Conservation (phyloP, 2,329 filamentous ascomycete species). For the Thermomyces lanuginosus region DNA sequence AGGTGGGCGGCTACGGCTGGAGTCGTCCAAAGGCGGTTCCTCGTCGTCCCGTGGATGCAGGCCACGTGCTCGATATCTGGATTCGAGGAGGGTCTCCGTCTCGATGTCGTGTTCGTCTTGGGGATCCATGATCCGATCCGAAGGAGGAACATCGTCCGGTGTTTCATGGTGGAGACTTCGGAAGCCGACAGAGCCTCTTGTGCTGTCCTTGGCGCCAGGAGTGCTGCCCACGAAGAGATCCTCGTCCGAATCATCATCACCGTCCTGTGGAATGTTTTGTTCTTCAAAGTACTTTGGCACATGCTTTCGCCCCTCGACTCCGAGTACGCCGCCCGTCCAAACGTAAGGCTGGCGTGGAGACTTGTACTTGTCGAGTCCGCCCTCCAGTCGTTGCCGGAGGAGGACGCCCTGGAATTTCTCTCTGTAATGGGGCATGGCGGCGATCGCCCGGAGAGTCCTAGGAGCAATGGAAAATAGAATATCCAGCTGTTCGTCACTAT, state of each 20-base stretch:
- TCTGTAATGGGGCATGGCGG: slow-evolving; percentile 22
- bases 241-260: too few species aligned
- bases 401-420: slow-evolving; percentile 27
- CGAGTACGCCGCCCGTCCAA: slow-evolving; percentile 21
- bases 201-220: background rate
- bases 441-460: slow-evolving; percentile 21
- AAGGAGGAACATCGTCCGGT: background rate
- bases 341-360: slow-evolving; percentile 11
- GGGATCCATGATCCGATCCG: slow-evolving; percentile 8
- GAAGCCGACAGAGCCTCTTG: too few species aligned
- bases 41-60: slow-evolving; percentile 8
- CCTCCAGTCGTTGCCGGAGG: slow-evolving; percentile 18
- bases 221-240: too few species aligned
- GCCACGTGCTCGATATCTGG: slow-evolving; percentile 6
- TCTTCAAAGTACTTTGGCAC: slow-evolving; percentile 1
- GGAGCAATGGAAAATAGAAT: slow-evolving; percentile 17
- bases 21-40: too few species aligned
- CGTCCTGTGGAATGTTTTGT: slow-evolving; percentile 1
- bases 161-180: too few species aligned
- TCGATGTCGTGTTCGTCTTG: slow-evolving; percentile 15
- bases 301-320: slow-evolving; percentile 12
- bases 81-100: slow-evolving; percentile 9
- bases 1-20: too few species aligned
- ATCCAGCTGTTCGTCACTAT: slow-evolving; percentile 16
- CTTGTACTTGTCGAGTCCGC: slow-evolving; percentile 9